These are phyloP conservation scores for Cetraspora pellucida DNA, from an alignment of 192 early-diverging fungal genomes.

Conservation along the genomic window DNA sequence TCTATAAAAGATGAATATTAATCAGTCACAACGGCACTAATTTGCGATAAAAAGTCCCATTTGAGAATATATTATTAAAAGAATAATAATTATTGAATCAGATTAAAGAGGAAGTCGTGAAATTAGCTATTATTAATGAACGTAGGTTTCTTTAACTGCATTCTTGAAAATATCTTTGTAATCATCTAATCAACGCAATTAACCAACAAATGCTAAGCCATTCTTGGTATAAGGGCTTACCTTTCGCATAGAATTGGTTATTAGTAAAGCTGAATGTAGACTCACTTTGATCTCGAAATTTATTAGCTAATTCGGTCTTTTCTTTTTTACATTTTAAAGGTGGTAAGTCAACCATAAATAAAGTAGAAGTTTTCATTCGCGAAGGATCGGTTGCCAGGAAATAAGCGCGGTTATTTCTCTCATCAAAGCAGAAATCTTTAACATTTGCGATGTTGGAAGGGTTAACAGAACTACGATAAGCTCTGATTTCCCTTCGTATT, in stretches of 20 bases:
- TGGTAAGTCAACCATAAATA: conserved; percentile 47
- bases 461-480: conserved; percentile 51
- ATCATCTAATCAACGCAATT: not conserved
- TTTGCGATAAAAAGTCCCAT: no score
- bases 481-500: conserved; percentile 57
- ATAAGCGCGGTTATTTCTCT: conserved; percentile 48
- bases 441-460: conserved; percentile 45
- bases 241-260: conserved; percentile 22
- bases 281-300: not conserved
- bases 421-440: conserved; percentile 60
- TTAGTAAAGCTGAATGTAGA: not conserved
- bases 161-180: no score
- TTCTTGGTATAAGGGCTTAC: not conserved
- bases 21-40: no score
- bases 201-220: not conserved
- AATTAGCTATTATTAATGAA: no score
- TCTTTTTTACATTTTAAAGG: not conserved
- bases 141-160: no score
- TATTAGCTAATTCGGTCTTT: not conserved
- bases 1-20: not conserved
- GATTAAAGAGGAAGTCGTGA: no score
- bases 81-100: no score
- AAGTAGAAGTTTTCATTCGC: conserved; percentile 44
- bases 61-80: no score
- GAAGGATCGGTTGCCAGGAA: conserved; percentile 57